phyloP scores from a whole-genome alignment of 1,139 yeast genomes.

The Hemisphaericaspora subhashii region DNA sequence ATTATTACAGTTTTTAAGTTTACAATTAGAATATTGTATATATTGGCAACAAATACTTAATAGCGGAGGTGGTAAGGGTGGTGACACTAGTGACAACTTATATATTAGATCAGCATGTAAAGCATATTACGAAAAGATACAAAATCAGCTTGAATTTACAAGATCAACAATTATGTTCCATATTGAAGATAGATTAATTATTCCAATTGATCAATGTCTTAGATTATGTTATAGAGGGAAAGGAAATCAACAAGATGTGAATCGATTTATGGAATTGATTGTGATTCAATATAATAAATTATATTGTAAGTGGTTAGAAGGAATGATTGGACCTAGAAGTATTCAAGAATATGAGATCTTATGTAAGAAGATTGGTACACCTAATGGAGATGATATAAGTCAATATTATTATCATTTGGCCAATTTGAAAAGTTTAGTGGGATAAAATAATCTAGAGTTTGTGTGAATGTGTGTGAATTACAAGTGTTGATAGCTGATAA shows the following conservation, averaged over 20 bases:
- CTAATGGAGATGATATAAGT: conserved; percentile 13
- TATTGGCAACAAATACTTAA: conserved; percentile 12
- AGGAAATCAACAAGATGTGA: conserved; percentile 9
- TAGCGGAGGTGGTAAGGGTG: conserved; percentile 1
- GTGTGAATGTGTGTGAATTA: neutral
- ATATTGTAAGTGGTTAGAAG: conserved; percentile 15
- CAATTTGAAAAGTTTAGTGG: conserved; percentile 12
- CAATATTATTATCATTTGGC: conserved; percentile 15
- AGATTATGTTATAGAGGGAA: conserved; percentile 9
- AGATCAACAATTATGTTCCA: conserved; percentile 12
- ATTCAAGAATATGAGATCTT: conserved; percentile 12
- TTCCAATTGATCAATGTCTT: conserved; percentile 15
- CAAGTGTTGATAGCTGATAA: neutral
- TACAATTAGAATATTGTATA: conserved; percentile 14
- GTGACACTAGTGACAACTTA: neutral
- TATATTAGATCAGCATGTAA: conserved; percentile 11
- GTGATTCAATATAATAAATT: conserved; percentile 13
- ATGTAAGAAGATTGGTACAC: conserved; percentile 8
- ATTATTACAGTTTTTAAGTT: conserved; percentile 11
- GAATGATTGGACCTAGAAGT: conserved; percentile 13
- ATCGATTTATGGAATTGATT: conserved; percentile 15
- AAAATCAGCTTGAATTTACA: conserved; percentile 12
- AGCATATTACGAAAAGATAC: conserved; percentile 11
- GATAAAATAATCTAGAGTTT: conserved; percentile 1
- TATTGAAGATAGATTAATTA: conserved; percentile 11